Conservation (phyloP, 257 asterid species). For the Schizonepeta tenuifolia region DNA sequence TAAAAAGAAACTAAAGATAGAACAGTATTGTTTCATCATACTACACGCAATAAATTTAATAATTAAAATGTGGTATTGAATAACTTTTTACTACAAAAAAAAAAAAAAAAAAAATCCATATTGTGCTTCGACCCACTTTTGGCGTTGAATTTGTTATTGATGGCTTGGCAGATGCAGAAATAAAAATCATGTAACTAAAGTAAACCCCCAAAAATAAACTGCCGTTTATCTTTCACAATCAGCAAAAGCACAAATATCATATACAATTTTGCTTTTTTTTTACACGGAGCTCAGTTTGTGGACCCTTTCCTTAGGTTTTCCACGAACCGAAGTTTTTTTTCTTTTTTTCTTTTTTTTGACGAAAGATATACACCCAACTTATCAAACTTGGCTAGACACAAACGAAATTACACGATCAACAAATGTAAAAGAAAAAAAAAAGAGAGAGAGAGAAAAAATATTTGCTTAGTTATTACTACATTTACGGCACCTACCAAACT, state of each 20-base stretch:
- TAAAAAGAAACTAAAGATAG: background rate
- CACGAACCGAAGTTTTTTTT: constrained; percentile 32
- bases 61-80: background rate
- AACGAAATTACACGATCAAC: background rate
- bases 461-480: constrained; percentile 10
- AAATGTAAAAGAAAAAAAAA: background rate
- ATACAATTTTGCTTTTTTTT: constrained; percentile 16
- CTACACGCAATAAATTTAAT: background rate
- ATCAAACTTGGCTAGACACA: background rate
- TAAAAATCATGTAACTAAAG: background rate
- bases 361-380: background rate
- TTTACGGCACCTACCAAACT: constrained; percentile 26
- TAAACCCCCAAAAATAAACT: background rate
- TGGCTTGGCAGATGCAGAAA: background rate
- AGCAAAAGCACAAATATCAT: constrained; percentile 1
- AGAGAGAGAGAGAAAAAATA: background rate
- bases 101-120: background rate
- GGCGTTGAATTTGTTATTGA: background rate
- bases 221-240: background rate
- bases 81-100: background rate
- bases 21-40: background rate
- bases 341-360: background rate
- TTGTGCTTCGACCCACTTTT: background rate
- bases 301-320: constrained; percentile 37
- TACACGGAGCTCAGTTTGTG: constrained; percentile 8